A percentile compares a stretch with the other conserved stretches of the same genome.
phyloP scores from a whole-genome alignment of 345 rosid genomes.

The Populus alba region DNA sequence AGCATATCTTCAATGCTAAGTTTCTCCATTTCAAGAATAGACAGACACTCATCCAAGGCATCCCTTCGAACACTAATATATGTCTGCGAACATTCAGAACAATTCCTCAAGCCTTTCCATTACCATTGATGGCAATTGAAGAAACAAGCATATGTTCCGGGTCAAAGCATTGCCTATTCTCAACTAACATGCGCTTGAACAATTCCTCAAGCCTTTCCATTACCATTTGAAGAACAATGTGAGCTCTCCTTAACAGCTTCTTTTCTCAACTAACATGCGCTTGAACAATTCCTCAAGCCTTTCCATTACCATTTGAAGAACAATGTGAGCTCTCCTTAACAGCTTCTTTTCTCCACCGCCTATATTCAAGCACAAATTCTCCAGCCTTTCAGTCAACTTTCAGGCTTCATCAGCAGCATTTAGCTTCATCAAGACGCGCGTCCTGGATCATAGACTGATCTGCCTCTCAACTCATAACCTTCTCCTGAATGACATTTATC shows the following conservation, averaged over 20 bases:
- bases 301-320: slow-evolving; percentile 78
- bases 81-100: slow-evolving; percentile 69
- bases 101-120: slow-evolving; percentile 70
- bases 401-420: slow-evolving; percentile 54
- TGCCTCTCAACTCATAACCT: slow-evolving; percentile 61
- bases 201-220: slow-evolving; percentile 89
- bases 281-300: slow-evolving; percentile 86
- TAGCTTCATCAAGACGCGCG: slow-evolving; percentile 48
- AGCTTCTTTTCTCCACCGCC: slow-evolving; percentile 32
- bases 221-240: slow-evolving; percentile 72
- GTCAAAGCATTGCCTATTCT: slow-evolving; percentile 62
- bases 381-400: slow-evolving; percentile 54
- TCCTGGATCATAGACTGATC: slow-evolving; percentile 85
- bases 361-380: slow-evolving; percentile 22
- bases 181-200: slow-evolving; percentile 65
- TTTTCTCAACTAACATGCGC: slow-evolving; percentile 58
- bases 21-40: slow-evolving; percentile 71
- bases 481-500: slow-evolving; percentile 53
- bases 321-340: slow-evolving; percentile 59
- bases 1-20: slow-evolving; percentile 79
- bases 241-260: slow-evolving; percentile 51
- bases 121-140: slow-evolving; percentile 64
- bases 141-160: slow-evolving; percentile 64
- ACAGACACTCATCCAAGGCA: slow-evolving; percentile 73
- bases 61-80: slow-evolving; percentile 59